Evolutionary conservation across 148 eudicot genomes (phyloP), one percentile per base, ranked within the genome.

Genomic region (Persicaria tinctoria): DNA sequence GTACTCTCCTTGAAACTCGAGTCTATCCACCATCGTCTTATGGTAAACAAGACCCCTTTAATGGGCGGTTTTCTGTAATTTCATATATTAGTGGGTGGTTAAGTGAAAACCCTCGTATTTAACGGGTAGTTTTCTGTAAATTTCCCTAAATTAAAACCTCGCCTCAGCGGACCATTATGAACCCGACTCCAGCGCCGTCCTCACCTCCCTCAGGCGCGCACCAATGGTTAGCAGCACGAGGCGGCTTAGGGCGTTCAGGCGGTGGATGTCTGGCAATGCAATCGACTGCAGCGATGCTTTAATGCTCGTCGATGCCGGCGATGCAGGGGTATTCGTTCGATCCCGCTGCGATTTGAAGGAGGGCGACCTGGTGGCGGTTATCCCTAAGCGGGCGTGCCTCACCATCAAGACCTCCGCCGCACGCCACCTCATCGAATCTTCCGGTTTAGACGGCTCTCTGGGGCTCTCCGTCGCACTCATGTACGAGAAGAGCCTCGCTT

Each of bases 401-500:
- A 95, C 97, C 1, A 76, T 86, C 56, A 87, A 78, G 79, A 89
- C 89, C 51, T 85, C 97, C 4, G 80, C 81, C 49, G 95, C 91
- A 41, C 55, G 85, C 57, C 44, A 73, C 17, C 53, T 90, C 59
- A 92, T 94, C 66, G 88, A 90, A 18, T 79, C 80, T 0, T 79
- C 88, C 2, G 84, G 77, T 3, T 86, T 91, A 45, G 93, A 86
- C 3, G 93, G 96, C 3, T 11, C 27, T 51, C 70, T 92, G 23
- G 97, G 85, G 12, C 87, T 95, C 0, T 78, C 89, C 5, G 85
- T 92, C 2, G 99, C 94, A 4, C 16, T 95, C 16, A 95, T 95
- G 99, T 92, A 85, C 72, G 99, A 95, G 84, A 82, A 79, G 75
- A 86, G 96, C 82, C 77, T 95, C 73, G 91, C 87, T 0, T 74